Base-by-base conservation (phyloP, 2,329 filamentous ascomycete species). In the Xylaria multiplex region DNA sequence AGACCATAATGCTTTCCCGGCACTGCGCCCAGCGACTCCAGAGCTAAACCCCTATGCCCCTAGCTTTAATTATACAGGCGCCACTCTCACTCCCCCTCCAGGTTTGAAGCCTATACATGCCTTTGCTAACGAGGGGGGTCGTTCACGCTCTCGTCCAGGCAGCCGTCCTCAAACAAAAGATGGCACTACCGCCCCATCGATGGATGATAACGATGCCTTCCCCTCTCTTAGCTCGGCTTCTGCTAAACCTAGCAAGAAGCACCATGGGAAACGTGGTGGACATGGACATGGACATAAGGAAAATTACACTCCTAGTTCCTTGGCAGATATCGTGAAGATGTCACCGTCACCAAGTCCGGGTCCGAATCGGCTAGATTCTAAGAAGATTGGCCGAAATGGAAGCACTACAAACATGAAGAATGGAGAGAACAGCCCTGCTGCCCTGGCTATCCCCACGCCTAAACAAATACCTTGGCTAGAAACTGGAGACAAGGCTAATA, bases 391-490 rank as follows among this genome's bases (percentile, higher is more conserved):
- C 42, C 84, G 89, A 43, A 89, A 91, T 69, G 89, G 89, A 66
- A 91, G 87, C 76, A 86, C 88, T 48, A 85, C 85, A 11, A 89
- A 85, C 62, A 83, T 88, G 54, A 88, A 87, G 59, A 88, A 85
- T 69, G 87, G 89, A 22, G 93, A 97, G 78, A 93, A 95, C 74
- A 96, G 91, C 76, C 85, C 88, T 30, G 90, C 93, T 35, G 92
- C 93, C 16, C 90, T 92, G 77, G 90, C 93, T 1, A 98, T 99
- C 62, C 87, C 92, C 19, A 88, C 90, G 64, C 96, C 96, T 9
- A 93, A 96, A 76, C 92, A 97, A 73, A 93, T 99, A 53, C 96
- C 96, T 0, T 99, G 96, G 96, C 82, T 98, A 3, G 95, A 97
- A 79, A 98, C 96, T 2, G 96, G 96, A 24, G 90, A 95, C 59